Percentiles rank a stretch among this genome's conserved stretches.
phyloP scores from a whole-genome alignment of 441 rosid genomes.

The Croton setiger region DNA sequence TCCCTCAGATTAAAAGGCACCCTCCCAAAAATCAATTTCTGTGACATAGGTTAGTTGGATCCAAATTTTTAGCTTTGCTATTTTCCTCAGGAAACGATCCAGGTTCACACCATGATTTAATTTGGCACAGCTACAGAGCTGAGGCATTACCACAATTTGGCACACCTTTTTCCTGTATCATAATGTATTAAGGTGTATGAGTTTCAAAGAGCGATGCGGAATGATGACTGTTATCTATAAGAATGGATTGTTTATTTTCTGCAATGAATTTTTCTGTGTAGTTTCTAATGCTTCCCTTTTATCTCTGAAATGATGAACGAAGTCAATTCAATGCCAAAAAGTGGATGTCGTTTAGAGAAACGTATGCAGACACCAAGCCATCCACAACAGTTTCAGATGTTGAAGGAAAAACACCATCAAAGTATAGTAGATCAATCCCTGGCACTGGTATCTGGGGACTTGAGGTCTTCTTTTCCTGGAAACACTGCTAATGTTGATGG shows the following conservation, averaged over 20 bases:
- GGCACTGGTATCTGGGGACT: slow-evolving; percentile 11
- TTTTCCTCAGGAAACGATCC: slow-evolving; percentile 1
- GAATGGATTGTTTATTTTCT: too few relatives aligned
- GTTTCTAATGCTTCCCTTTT: background rate
- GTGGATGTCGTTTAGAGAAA: slow-evolving; percentile 15
- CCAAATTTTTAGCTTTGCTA: background rate
- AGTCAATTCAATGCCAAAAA: slow-evolving; percentile 9
- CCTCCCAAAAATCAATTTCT: slow-evolving; percentile 15
- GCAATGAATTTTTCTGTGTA: background rate
- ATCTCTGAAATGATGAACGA: slow-evolving; percentile 14
- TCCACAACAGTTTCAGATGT: slow-evolving; percentile 17
- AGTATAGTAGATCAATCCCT: slow-evolving; percentile 5
- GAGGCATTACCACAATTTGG: background rate
- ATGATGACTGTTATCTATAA: too few relatives aligned
- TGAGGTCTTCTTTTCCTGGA: slow-evolving; percentile 13
- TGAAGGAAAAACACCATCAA: slow-evolving; percentile 15
- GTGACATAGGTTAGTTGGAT: slow-evolving; percentile 21
- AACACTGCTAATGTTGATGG: slow-evolving; percentile 18
- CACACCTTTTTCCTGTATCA: background rate
- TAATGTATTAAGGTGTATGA: background rate
- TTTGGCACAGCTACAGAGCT: background rate
- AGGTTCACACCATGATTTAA: background rate
- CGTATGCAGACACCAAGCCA: slow-evolving; percentile 19
- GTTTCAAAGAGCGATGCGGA: too few relatives aligned
- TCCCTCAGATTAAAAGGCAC: slow-evolving; percentile 11